Percentiles rank a stretch among this genome's conserved stretches.
Evolutionary conservation across 345 rosid species (phyloP).

Genomic region (Euphorbia peplus): DNA sequence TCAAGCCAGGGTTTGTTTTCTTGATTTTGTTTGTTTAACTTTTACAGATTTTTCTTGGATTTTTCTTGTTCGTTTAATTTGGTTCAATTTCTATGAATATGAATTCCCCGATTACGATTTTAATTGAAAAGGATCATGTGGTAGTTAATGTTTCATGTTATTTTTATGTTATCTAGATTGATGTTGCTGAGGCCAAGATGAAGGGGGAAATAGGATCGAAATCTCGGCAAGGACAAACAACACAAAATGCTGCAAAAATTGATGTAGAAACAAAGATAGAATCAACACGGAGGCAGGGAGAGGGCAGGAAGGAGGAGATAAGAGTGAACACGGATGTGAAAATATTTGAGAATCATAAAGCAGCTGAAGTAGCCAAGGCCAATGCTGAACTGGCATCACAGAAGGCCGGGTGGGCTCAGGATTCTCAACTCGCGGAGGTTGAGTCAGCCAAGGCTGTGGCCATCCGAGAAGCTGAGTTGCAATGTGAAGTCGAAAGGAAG

Average conservation of each 20-base stretch:
- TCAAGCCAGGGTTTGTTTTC: constrained; percentile 11
- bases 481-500: constrained; percentile 18
- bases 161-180: too few relatives aligned
- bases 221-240: neutral
- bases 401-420: constrained; percentile 17
- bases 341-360: constrained; percentile 9
- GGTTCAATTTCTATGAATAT: too few relatives aligned
- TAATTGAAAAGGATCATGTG: too few relatives aligned
- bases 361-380: constrained; percentile 7
- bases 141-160: too few relatives aligned
- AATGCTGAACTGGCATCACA: constrained; percentile 17
- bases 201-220: constrained; percentile 21
- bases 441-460: constrained; percentile 19
- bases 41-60: neutral
- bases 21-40: too few relatives aligned
- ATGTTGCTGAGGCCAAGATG: constrained; percentile 20
- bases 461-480: constrained; percentile 22
- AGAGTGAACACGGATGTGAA: constrained; percentile 13
- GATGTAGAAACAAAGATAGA: constrained; percentile 10
- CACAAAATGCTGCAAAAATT: constrained; percentile 15
- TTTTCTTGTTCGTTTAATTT: neutral
- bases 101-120: too few relatives aligned
- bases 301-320: constrained; percentile 13
- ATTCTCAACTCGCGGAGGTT: constrained; percentile 16
- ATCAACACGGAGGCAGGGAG: constrained; percentile 12